Evolutionary conservation across 768 basidiomycete species (phyloP).

Genomic region (Pleurotus giganteus): DNA sequence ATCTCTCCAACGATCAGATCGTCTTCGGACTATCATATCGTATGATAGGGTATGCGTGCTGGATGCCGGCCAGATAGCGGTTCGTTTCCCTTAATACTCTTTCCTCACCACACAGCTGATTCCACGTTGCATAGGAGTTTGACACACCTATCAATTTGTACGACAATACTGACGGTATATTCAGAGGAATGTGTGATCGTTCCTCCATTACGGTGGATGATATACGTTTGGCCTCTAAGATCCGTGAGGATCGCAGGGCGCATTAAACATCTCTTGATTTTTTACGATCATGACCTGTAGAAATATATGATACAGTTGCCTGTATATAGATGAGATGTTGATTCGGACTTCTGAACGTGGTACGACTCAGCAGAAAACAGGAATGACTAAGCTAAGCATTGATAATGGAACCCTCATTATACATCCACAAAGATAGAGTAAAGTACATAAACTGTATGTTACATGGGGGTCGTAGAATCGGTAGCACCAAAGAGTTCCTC

Average conservation of each 20-base stretch:
- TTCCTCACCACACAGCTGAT: conserved; percentile 2
- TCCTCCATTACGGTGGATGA: conserved; percentile 77
- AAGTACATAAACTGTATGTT: conserved; percentile 12
- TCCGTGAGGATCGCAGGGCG: conserved; percentile 5
- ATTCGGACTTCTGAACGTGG: neutral
- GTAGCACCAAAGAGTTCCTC: conserved; percentile 26
- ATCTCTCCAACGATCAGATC: conserved; percentile 45
- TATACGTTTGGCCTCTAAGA: conserved; percentile 44
- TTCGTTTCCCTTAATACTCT: conserved; percentile 22
- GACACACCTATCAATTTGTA: conserved; percentile 75
- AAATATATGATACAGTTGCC: neutral
- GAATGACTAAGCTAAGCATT: conserved; percentile 1
- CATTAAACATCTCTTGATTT: conserved; percentile 4
- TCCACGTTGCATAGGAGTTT: conserved; percentile 53
- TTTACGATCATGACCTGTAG: too few species aligned
- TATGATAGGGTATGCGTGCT: conserved; percentile 91
- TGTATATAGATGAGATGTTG: neutral
- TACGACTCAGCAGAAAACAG: neutral
- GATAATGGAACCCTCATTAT: conserved; percentile 7
- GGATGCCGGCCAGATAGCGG: conserved; percentile 74
- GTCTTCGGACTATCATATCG: conserved; percentile 81
- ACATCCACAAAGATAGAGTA: conserved; percentile 11
- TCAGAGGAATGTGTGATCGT: conserved; percentile 83
- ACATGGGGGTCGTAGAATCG: conserved; percentile 13
- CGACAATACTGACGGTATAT: conserved; percentile 57